A percentile compares a stretch with the other conserved stretches of the same genome.
phyloP scores from a whole-genome alignment of 495 filamentous ascomycete genomes.

The Lasiosphaeria ovina region DNA sequence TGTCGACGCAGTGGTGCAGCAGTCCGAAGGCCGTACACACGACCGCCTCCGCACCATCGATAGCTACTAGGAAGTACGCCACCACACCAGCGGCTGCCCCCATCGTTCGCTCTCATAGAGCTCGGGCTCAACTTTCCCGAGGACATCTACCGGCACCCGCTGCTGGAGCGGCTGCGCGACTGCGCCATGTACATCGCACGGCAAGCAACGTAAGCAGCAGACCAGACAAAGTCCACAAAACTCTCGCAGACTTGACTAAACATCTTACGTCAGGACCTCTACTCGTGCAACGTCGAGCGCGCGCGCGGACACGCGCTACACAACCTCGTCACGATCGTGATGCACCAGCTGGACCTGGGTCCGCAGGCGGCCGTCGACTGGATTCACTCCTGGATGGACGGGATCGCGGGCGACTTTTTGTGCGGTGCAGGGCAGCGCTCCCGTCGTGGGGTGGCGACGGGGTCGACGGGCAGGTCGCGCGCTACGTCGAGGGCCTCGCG shows the following conservation, averaged over 20 bases:
- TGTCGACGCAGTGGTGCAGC: conserved; percentile 7
- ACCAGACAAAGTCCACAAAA: neutral
- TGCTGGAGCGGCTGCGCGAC: conserved; percentile 7
- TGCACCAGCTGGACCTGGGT: conserved; percentile 2
- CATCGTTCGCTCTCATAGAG: conserved; percentile 10
- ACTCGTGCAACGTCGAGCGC: neutral
- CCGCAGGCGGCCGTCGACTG: conserved; percentile 2
- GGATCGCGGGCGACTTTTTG: neutral
- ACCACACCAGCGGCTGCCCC: conserved; percentile 10
- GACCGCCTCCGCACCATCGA: conserved; percentile 5
- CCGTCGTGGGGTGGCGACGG: neutral
- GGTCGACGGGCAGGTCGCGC: neutral
- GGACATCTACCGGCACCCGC: conserved; percentile 6
- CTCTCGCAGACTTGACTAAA: neutral
- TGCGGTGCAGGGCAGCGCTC: neutral
- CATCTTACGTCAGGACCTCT: neutral
- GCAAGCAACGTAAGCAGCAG: conserved; percentile 1
- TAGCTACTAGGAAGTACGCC: neutral
- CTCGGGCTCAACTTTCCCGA: conserved; percentile 10
- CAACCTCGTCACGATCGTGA: conserved; percentile 9
- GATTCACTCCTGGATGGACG: neutral
- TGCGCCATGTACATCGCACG: neutral
- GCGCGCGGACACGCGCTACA: conserved; percentile 4
- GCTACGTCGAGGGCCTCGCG: neutral
- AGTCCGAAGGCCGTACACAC: conserved; percentile 2